A percentile compares a stretch with the other conserved stretches of the same genome.
phyloP scores from a whole-genome alignment of 805 yeast species.

The Starmera quercuum region DNA sequence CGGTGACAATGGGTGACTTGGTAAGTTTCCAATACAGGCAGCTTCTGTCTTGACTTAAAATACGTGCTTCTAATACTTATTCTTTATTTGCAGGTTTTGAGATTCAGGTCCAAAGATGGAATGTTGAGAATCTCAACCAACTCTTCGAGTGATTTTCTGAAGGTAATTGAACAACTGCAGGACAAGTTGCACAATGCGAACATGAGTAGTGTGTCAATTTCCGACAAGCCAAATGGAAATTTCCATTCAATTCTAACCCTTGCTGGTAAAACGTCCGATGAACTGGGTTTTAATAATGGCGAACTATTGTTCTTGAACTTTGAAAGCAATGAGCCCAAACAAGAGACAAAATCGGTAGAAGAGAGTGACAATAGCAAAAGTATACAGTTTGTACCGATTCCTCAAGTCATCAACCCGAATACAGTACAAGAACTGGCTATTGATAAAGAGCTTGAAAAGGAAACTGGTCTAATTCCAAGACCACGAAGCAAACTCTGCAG shows the following conservation, averaged over 20 bases:
- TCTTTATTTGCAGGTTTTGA: conserved; percentile 52
- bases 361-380: conserved; percentile 3
- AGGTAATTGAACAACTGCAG: conserved; percentile 33
- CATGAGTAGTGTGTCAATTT: conserved; percentile 18
- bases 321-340: conserved; percentile 2
- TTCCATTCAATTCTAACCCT: conserved; percentile 18
- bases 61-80: no score
- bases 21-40: no score
- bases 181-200: conserved; percentile 18
- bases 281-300: conserved; percentile 39
- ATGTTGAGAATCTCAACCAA: conserved; percentile 60
- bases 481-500: conserved; percentile 58
- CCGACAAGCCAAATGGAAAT: conserved; percentile 19
- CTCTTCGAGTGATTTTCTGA: conserved; percentile 32
- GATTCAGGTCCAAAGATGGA: conserved; percentile 84
- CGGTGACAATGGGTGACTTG: background rate
- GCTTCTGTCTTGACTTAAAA: background rate
- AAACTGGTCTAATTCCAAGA: conserved; percentile 69
- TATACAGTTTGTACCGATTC: conserved; percentile 7
- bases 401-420: conserved; percentile 8
- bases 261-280: conserved; percentile 23
- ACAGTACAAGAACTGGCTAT: conserved; percentile 49
- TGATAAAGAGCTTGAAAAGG: conserved; percentile 58
- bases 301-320: conserved; percentile 36
- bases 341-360: background rate